A percentile compares a stretch with the other conserved stretches of the same genome.
Evolutionary conservation across 371 early-diverging fungal genomes (phyloP).

Genomic region (Lichtheimia hyalospora): DNA sequence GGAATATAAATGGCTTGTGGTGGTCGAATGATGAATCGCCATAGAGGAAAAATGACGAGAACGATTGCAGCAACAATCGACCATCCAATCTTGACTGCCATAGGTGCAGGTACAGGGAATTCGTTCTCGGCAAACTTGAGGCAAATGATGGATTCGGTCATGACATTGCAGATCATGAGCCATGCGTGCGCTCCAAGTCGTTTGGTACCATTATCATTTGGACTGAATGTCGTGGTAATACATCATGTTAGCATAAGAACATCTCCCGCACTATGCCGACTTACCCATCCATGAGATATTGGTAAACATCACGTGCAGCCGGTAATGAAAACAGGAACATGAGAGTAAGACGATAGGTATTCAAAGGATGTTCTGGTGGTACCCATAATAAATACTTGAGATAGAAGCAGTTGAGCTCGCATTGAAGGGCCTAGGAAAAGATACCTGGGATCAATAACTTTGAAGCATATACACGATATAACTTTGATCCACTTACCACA

Average conservation of each 20-base stretch:
- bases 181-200: slow-evolving; percentile 90
- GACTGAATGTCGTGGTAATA: background rate
- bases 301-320: slow-evolving; percentile 88
- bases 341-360: slow-evolving; percentile 75
- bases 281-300: slow-evolving; percentile 81
- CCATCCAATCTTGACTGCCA: slow-evolving; percentile 81
- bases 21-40: slow-evolving; percentile 60
- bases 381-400: slow-evolving; percentile 93
- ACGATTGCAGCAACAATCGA: slow-evolving; percentile 46
- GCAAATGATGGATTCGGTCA: slow-evolving; percentile 87
- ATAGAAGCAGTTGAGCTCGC: slow-evolving; percentile 93
- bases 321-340: slow-evolving; percentile 86
- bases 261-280: background rate
- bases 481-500: slow-evolving; percentile 39
- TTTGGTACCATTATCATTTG: slow-evolving; percentile 59
- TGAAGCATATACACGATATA: too few species aligned
- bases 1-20: slow-evolving; percentile 8
- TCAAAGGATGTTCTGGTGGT: slow-evolving; percentile 88
- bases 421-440: slow-evolving; percentile 59
- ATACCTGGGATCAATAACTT: too few species aligned
- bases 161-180: slow-evolving; percentile 83
- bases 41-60: slow-evolving; percentile 71
- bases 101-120: slow-evolving; percentile 81
- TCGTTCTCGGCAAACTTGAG: slow-evolving; percentile 88
- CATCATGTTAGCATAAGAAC: too few species aligned